Evolutionary conservation across 2,329 filamentous ascomycete species (phyloP).

Genomic region (Epichloe bromicola): DNA sequence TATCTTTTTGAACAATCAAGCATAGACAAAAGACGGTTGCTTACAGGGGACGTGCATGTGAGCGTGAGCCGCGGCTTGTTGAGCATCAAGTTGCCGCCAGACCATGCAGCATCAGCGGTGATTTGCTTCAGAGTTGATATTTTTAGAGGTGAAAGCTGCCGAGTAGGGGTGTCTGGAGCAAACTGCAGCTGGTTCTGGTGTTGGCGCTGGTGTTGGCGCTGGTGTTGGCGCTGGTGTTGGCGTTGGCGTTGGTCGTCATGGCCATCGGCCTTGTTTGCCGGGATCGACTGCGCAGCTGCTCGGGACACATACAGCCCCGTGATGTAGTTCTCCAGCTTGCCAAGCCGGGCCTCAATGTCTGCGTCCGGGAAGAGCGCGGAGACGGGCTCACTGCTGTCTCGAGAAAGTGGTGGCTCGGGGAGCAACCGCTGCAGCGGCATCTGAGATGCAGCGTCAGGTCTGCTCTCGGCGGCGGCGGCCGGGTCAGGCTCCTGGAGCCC

Average conservation of each 20-base stretch:
- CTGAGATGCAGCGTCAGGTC: neutral
- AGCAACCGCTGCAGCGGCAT: neutral
- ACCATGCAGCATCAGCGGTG: neutral
- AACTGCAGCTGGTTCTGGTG: neutral
- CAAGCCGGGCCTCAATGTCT: conserved; percentile 2
- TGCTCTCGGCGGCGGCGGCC: too few relatives aligned
- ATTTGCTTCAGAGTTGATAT: neutral
- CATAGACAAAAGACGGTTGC: neutral
- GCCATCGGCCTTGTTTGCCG: neutral
- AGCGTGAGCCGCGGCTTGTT: neutral
- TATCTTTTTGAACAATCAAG: neutral
- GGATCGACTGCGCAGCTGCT: neutral
- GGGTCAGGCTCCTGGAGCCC: neutral
- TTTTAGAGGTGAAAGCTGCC: neutral
- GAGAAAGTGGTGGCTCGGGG: neutral
- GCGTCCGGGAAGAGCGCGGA: neutral
- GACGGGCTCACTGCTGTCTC: neutral
- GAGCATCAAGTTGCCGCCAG: neutral
- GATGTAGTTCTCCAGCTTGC: conserved; percentile 1
- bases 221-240: too few relatives aligned
- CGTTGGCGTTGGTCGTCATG: neutral
- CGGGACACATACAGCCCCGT: neutral
- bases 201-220: too few relatives aligned
- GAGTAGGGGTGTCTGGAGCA: neutral
- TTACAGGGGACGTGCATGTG: neutral